Conservation (phyloP, 805 yeast genomes). For the Pichia heedii region DNA sequence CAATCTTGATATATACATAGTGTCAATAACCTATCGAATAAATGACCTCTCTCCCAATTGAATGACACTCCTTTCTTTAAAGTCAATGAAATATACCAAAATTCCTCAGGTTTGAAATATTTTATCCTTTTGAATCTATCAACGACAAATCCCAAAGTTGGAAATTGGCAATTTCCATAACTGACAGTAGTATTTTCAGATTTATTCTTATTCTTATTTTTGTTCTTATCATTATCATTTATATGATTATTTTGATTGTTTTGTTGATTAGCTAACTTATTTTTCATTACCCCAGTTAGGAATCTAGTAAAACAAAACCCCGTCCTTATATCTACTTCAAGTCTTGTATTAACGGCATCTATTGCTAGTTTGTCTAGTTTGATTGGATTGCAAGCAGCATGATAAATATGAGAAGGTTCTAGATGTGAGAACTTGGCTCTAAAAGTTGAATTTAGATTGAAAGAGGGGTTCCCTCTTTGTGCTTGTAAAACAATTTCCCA, state of each 20-base stretch:
- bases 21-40: constrained; percentile 67
- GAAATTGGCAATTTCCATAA: constrained; percentile 93
- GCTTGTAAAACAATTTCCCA: constrained; percentile 75
- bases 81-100: constrained; percentile 63
- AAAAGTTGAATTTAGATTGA: constrained; percentile 43
- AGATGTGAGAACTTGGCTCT: constrained; percentile 85
- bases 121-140: constrained; percentile 76
- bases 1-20: constrained; percentile 62
- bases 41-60: constrained; percentile 62
- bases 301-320: constrained; percentile 87
- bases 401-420: constrained; percentile 61
- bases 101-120: constrained; percentile 64
- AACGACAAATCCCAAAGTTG: constrained; percentile 93
- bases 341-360: constrained; percentile 77
- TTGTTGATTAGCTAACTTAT: constrained; percentile 11
- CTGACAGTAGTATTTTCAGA: constrained; percentile 43
- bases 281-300: constrained; percentile 40
- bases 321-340: constrained; percentile 79
- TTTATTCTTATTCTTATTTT: too few relatives aligned
- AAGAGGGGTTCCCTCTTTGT: constrained; percentile 33
- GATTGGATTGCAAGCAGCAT: constrained; percentile 66
- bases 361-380: constrained; percentile 59
- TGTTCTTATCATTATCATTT: too few relatives aligned
- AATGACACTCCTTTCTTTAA: constrained; percentile 36
- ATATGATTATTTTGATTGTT: constrained; percentile 5